Conservation (phyloP, 169 alveolate species). For the Sarcocystis neurona region DNA sequence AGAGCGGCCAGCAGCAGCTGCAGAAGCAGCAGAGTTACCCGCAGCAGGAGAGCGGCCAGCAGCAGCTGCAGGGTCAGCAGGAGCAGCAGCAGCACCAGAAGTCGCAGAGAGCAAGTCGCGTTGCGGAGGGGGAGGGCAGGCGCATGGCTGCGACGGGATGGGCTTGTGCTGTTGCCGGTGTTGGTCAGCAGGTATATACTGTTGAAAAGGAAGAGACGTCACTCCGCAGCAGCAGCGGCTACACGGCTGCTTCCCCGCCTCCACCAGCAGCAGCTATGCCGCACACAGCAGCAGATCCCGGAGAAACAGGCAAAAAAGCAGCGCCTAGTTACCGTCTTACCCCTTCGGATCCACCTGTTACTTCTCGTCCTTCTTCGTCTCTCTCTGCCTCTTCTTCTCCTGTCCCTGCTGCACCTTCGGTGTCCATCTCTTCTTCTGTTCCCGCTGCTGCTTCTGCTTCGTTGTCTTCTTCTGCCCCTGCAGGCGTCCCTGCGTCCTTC, state of each 20-base stretch:
- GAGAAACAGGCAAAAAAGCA: not conserved
- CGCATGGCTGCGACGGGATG: too few species aligned
- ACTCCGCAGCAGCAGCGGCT: too few species aligned
- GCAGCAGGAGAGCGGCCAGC: not conserved
- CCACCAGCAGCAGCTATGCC: too few species aligned
- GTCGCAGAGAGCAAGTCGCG: not conserved
- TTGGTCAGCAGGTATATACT: too few species aligned
- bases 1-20: not conserved
- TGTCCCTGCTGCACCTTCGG: not conserved
- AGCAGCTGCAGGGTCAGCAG: not conserved
- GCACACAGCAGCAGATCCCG: too few species aligned
- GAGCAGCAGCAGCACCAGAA: not conserved
- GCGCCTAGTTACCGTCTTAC: not conserved
- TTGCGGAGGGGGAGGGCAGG: not conserved
- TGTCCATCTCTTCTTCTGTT: not conserved
- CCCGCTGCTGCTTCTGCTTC: not conserved
- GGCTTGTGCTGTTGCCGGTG: too few species aligned
- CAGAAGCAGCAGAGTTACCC: not conserved
- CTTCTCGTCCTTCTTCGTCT: too few species aligned
- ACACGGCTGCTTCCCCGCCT: too few species aligned
- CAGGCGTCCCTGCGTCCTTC: too few species aligned
- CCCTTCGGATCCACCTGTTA: too few species aligned
- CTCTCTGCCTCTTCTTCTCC: not conserved
- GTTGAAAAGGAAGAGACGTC: too few species aligned
- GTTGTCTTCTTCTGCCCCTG: too few species aligned